These are phyloP conservation scores for Casuarina glauca DNA, from an alignment of 306 rosid genomes.

Conservation along the genomic window DNA sequence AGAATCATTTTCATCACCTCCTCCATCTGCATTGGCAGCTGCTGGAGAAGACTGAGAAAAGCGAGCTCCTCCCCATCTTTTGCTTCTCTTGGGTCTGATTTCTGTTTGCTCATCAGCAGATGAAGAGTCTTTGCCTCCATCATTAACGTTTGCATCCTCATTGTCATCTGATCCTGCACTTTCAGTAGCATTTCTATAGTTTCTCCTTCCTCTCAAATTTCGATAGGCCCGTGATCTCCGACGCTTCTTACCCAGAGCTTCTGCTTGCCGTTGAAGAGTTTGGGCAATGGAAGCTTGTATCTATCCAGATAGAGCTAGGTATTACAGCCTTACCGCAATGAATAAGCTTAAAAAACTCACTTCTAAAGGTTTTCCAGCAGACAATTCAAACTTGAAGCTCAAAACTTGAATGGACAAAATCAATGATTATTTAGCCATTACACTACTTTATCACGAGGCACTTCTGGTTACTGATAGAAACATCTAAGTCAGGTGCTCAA, in stretches of 20 bases:
- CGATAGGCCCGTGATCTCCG: conserved; percentile 60
- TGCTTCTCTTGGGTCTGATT: conserved; percentile 45
- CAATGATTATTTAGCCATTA: not conserved
- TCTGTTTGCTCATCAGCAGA: conserved; percentile 63
- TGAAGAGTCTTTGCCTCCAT: conserved; percentile 55
- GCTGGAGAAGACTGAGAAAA: conserved; percentile 51
- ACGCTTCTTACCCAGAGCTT: conserved; percentile 66
- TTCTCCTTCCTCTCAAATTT: conserved; percentile 51
- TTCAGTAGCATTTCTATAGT: conserved; percentile 43
- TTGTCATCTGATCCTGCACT: conserved; percentile 50
- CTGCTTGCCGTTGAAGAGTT: conserved; percentile 58
- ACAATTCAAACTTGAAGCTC: not conserved
- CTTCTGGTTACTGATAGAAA: not conserved
- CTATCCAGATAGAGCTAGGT: conserved; percentile 36
- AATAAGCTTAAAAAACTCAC: conserved; percentile 19
- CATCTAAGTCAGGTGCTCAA: not conserved
- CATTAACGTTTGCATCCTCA: conserved; percentile 59
- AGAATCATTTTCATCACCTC: conserved; percentile 51
- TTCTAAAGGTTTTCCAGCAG: not conserved
- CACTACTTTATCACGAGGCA: not conserved
- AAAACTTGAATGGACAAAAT: not conserved
- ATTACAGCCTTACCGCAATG: conserved; percentile 21
- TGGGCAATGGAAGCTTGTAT: conserved; percentile 74
- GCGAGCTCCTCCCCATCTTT: conserved; percentile 52
- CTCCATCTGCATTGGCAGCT: conserved; percentile 46